Conservation (phyloP, 1,284 basidiomycete species). For the Melampsora abietis-canadensis region DNA sequence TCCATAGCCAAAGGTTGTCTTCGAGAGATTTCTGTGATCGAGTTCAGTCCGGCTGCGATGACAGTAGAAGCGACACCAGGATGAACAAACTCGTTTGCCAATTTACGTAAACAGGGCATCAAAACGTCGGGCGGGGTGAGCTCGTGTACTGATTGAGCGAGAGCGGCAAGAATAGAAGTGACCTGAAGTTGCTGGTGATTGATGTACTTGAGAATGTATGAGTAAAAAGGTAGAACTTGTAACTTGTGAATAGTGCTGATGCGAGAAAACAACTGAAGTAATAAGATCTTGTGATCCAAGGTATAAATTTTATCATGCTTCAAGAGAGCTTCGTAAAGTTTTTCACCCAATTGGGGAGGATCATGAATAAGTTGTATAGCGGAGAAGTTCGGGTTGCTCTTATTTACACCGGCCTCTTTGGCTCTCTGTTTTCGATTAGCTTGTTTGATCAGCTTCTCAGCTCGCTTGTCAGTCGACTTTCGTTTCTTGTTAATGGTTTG, state of each 20-base stretch:
- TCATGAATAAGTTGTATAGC: constrained; percentile 91
- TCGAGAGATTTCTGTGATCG: constrained; percentile 85
- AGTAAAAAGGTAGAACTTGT: constrained; percentile 92
- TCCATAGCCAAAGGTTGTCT: constrained; percentile 93
- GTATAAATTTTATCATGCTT: constrained; percentile 87
- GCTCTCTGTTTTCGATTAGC: constrained; percentile 68
- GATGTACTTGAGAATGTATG: constrained; percentile 88
- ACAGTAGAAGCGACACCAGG: constrained; percentile 89
- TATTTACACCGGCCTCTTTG: constrained; percentile 57
- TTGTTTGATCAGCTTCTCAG: constrained; percentile 66
- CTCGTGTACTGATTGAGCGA: constrained; percentile 94
- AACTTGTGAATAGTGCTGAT: constrained; percentile 92
- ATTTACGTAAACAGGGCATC: constrained; percentile 81
- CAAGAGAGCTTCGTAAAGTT: constrained; percentile 81
- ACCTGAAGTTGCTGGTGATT: constrained; percentile 88
- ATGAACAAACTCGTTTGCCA: constrained; percentile 94
- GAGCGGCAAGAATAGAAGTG: constrained; percentile 86
- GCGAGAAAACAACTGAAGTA: constrained; percentile 95
- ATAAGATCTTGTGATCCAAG: constrained; percentile 91
- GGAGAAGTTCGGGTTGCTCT: constrained; percentile 72
- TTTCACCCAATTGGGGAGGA: constrained; percentile 92
- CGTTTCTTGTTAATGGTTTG: constrained; percentile 86
- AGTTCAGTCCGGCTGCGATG: constrained; percentile 90
- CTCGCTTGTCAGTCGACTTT: constrained; percentile 71
- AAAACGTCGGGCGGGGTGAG: constrained; percentile 91